Evolutionary conservation across 805 yeast genomes (phyloP).

Genomic region (Wickerhamiella azymoides): DNA sequence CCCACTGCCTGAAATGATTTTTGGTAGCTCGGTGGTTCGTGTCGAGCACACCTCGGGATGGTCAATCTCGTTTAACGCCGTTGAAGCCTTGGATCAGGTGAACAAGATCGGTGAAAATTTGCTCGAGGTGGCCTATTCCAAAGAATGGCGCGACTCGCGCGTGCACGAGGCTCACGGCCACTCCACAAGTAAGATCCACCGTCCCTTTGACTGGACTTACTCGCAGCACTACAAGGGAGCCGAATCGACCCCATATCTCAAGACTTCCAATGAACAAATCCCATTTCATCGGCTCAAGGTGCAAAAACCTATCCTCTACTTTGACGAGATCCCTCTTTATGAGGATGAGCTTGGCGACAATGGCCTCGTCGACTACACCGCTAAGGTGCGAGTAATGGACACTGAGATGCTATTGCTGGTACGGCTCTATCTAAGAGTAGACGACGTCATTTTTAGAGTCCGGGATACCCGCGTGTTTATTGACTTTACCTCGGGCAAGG

Average conservation of each 20-base stretch:
- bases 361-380: constrained; percentile 67
- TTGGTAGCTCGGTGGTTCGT: constrained; percentile 64
- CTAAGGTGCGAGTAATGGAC: constrained; percentile 82
- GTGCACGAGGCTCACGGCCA: constrained; percentile 26
- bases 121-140: constrained; percentile 69
- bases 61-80: constrained; percentile 53
- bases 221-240: constrained; percentile 63
- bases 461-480: constrained; percentile 75
- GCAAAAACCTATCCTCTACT: constrained; percentile 78
- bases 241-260: constrained; percentile 21
- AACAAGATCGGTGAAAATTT: constrained; percentile 37
- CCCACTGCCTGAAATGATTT: constrained; percentile 95
- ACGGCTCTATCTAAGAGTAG: constrained; percentile 76
- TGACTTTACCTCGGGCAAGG: constrained; percentile 49
- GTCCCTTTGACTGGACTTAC: constrained; percentile 96
- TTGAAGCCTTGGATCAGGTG: constrained; percentile 58
- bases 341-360: constrained; percentile 97
- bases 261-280: constrained; percentile 27
- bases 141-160: constrained; percentile 51
- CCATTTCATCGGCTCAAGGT: constrained; percentile 57
- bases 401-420: constrained; percentile 58
- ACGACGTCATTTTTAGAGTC: constrained; percentile 71
- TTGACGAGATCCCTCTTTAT: constrained; percentile 73
- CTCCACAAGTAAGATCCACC: constrained; percentile 45
- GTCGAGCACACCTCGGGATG: constrained; percentile 34